Evolutionary conservation across 441 rosid species (phyloP), one percentile per base, ranked within the genome.

Genomic region (Erysimum cheiri): DNA sequence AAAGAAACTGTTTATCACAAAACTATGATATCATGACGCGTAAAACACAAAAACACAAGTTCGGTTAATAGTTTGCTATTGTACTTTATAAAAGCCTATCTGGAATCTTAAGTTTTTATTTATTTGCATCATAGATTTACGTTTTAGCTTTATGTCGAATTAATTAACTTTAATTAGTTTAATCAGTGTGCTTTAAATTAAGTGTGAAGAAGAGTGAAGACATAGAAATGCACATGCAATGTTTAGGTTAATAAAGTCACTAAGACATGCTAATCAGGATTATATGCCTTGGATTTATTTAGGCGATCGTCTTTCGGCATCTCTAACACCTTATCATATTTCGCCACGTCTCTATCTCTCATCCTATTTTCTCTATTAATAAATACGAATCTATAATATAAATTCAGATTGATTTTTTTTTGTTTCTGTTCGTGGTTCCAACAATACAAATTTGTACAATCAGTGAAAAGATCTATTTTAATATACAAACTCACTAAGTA

Each of bases 181-280:
- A 15, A 9, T 26, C 22, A 67, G 50, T 63, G 29, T 22, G 29
- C 22, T 75, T 56, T 50, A 39, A 4, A 4, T 29, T 61, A 17
- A 26, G 22, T 68, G 11, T 22, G 59, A 54, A 60, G 49, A 62
- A 53, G 66, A 54, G 54, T 31, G 60, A 41, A 29, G 67, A 65
- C 72, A 70, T 43, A 52, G 32, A 33, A 59, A 49, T 44, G 72
- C 80, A 76, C 76, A 76, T 70, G 76, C 64, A 53, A n/a, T 76
- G 79, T 65, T 35, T 64, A 40, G 50, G 36, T 65, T 33, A 52
- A 10, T 33, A 50, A 76, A 70, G 50, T 31, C 58, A 50, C 70
- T 36, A 28, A 64, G 62, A 64, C 47, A 57, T 60, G 36, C 3
- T 70, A 59, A 64, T 70, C 9, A 76, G 72, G 72, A 41, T 70